Conservation (phyloP, 805 yeast genomes). For the Nakazawaea populi region DNA sequence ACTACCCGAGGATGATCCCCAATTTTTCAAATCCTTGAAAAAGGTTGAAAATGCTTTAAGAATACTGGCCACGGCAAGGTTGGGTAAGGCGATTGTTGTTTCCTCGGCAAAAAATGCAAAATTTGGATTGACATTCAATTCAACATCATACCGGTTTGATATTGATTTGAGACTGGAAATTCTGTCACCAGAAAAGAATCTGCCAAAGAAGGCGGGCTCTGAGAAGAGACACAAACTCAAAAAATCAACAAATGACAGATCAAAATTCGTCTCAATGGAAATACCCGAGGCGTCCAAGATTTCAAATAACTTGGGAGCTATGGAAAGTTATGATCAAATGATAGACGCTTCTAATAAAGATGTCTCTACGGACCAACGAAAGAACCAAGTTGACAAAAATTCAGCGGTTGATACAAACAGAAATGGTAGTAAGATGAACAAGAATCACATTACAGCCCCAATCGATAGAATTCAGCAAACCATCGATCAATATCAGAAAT, state of each 20-base stretch:
- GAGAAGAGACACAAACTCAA: not conserved
- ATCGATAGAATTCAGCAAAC: slow-evolving; percentile 3
- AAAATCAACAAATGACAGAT: not conserved
- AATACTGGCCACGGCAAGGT: slow-evolving; percentile 25
- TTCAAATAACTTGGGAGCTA: not conserved
- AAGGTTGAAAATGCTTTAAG: slow-evolving; percentile 26
- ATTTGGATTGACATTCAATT: slow-evolving; percentile 21
- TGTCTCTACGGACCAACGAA: too few relatives aligned
- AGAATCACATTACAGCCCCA: not conserved
- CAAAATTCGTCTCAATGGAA: not conserved
- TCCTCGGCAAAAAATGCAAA: slow-evolving; percentile 14
- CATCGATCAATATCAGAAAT: not conserved
- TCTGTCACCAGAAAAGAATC: slow-evolving; percentile 19
- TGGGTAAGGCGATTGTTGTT: slow-evolving; percentile 23
- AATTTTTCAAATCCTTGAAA: slow-evolving; percentile 20
- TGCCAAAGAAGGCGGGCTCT: not conserved
- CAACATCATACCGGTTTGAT: slow-evolving; percentile 11
- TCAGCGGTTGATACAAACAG: too few relatives aligned
- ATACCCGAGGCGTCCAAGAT: not conserved
- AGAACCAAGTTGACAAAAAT: too few relatives aligned
- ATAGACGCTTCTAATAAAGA: too few relatives aligned
- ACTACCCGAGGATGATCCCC: slow-evolving; percentile 15
- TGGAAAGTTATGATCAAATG: not conserved
- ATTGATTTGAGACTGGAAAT: slow-evolving; percentile 10
- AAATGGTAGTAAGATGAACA: too few relatives aligned